Base-by-base conservation (phyloP, 169 alveolate genomes). In the Blepharisma undulans region DNA sequence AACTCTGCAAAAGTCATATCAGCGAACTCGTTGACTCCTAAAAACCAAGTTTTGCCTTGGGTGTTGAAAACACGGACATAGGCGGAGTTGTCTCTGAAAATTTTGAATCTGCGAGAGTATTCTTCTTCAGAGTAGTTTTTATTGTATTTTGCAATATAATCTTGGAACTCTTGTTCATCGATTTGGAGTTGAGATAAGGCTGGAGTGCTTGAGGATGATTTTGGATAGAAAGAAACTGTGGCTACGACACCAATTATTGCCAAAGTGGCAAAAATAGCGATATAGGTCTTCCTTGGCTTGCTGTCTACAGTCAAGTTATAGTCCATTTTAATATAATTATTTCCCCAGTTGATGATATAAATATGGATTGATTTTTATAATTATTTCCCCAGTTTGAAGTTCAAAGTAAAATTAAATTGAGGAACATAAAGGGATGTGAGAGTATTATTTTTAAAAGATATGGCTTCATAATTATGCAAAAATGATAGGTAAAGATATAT, bases 11-110 rank as follows among this genome's bases (percentile, higher is more conserved):
- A 25, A 19, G 81, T 72, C 30, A 86, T n/a, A 32, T 86, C 91
- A 30, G 91, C 84, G 76, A 86, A 66, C 8, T 86, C n/a, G 91
- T 86, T 86, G 14, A 86, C 91, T 29, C 84, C 91, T 22, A 86
- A 4, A 6, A 22, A 61, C 61, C 34, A 60, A 22, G 60, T 71
- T 19, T 86, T 86, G 33, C 36, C 72, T 29, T 19, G n/a, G 7
- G 66, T 29, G 91, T 86, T 86, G 84, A 86, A 86, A 61, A 32
- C 91, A 4, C 84, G 29, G 84, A 86, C 29, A 60, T 86, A 71
- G 32, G 80, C 84, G 6, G 32, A 36, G 84, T 61, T 72, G 80
- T 86, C 91, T 30, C 84, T 86, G 84, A 86, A 86, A 32, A 72
- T 72, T 72, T 27, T 32, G 84, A 86, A 86, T 60, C 91, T 60